Conservation (phyloP, 2,329 filamentous ascomycete species). For the Neopestalotiopsis sp. region DNA sequence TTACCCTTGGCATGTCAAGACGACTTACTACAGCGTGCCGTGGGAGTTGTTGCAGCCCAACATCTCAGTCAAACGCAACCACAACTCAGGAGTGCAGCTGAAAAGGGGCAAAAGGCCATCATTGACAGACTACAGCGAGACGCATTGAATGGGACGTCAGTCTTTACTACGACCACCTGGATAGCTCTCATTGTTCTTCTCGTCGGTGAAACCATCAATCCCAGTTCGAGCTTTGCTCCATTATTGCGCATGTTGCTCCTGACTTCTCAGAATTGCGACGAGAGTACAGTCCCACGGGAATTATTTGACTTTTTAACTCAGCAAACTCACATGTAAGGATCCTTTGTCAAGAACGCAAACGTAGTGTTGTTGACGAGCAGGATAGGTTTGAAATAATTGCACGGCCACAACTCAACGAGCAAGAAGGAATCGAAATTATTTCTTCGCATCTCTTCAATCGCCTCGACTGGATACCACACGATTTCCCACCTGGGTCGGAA, state of each 20-base stretch:
- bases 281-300: conserved; percentile 31
- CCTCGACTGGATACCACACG: conserved; percentile 14
- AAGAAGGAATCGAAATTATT: conserved; percentile 13
- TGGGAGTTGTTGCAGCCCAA: conserved; percentile 45
- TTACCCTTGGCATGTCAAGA: conserved; percentile 46
- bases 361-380: not conserved
- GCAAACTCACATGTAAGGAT: conserved; percentile 26
- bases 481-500: not conserved
- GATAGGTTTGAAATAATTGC: conserved; percentile 11
- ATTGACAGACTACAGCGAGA: conserved; percentile 41
- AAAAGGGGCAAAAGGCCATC: conserved; percentile 41
- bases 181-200: conserved; percentile 44
- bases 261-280: conserved; percentile 19
- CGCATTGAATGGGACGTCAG: conserved; percentile 31
- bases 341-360: not conserved
- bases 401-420: conserved; percentile 10
- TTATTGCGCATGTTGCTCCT: conserved; percentile 41
- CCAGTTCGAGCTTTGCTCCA: conserved; percentile 42
- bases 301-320: conserved; percentile 36
- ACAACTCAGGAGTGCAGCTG: conserved; percentile 36
- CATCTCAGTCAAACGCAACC: conserved; percentile 41
- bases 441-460: conserved; percentile 4
- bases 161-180: conserved; percentile 43
- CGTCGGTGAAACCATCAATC: conserved; percentile 47
- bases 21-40: conserved; percentile 39